Evolutionary conservation across 1,139 yeast genomes (phyloP).

Genomic region (Hemisphaericaspora xylanilytica): DNA sequence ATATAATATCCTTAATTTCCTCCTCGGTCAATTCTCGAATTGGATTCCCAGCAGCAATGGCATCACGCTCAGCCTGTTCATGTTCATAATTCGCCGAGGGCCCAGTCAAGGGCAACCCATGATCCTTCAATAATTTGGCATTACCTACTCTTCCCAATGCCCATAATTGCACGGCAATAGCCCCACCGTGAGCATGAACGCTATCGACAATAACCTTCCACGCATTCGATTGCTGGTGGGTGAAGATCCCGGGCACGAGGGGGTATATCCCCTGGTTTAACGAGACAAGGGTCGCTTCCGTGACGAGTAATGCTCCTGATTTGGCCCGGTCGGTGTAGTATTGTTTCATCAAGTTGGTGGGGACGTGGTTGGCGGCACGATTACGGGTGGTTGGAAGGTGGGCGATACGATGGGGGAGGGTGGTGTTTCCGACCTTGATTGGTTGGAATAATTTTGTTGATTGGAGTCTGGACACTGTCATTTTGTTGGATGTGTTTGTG

Average conservation of each 20-base stretch:
- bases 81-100: constrained; percentile 25
- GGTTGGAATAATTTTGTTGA: constrained; percentile 45
- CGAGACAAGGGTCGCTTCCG: constrained; percentile 35
- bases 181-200: constrained; percentile 15
- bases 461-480: constrained; percentile 4
- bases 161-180: constrained; percentile 57
- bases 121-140: constrained; percentile 38
- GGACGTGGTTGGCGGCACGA: constrained; percentile 41
- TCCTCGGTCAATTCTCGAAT: constrained; percentile 41
- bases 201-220: constrained; percentile 52
- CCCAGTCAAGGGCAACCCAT: constrained; percentile 25
- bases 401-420: constrained; percentile 42
- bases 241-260: constrained; percentile 56
- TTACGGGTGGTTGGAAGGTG: constrained; percentile 56
- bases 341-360: constrained; percentile 45
- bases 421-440: constrained; percentile 41
- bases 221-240: constrained; percentile 42
- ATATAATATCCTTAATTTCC: constrained; percentile 41
- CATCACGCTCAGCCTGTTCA: constrained; percentile 25
- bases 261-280: constrained; percentile 36
- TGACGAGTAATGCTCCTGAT: constrained; percentile 50
- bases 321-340: constrained; percentile 56
- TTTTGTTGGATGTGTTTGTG: background rate
- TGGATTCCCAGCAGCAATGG: constrained; percentile 30
- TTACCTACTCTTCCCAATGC: constrained; percentile 55